Evolutionary conservation across 2,329 filamentous ascomycete genomes (phyloP), one percentile per base, ranked within the genome.

Genomic region (Pseudogymnoascus sp.): DNA sequence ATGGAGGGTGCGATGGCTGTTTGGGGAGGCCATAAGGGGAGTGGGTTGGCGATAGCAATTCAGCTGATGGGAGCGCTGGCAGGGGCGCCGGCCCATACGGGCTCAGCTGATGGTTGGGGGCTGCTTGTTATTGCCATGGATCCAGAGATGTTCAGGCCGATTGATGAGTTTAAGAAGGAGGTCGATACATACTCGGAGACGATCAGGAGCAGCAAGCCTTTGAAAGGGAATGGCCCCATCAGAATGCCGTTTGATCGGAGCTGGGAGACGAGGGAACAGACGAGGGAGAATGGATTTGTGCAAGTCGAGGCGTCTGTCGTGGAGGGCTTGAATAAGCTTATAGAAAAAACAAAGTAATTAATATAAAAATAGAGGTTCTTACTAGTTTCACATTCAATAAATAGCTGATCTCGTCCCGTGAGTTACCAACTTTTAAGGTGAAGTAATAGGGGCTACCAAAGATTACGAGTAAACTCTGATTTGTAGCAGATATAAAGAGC

Each of bases 241-340:
- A 55, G 48, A 27, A 55, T 55, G 48, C 48, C 48, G 21, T 55
- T 55, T 55, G 48, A 55, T 55, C 48, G 48, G 5, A 55, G 48
- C 15, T 55, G 48, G 48, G 48, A 55, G 33, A 55, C 33, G 3
- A 7, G 48, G 48, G 48, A 55, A 15, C 9, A 55, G 21, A 55
- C 21, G 18, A 55, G 21, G 48, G 48, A 55, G 25, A n/a, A 15
- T 31, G 48, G 48, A 21, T 21, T 21, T 21, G 21, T 21, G 21
- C 21, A 21, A 21, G 21, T 21, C 4, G 21, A 21, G 21, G 21
- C 21, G 21, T 21, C 21, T 21, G 21, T 21, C 21, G 21, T 21
- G 21, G 21, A 21, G 21, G 21, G 21, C 21, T 21, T 21, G 21
- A 21, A 21, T 21, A 21, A 21, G 21, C 21, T 21, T 21, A 21